Base-by-base conservation (phyloP, 2,329 filamentous ascomycete species). In the Clarireedia homoeocarpa region DNA sequence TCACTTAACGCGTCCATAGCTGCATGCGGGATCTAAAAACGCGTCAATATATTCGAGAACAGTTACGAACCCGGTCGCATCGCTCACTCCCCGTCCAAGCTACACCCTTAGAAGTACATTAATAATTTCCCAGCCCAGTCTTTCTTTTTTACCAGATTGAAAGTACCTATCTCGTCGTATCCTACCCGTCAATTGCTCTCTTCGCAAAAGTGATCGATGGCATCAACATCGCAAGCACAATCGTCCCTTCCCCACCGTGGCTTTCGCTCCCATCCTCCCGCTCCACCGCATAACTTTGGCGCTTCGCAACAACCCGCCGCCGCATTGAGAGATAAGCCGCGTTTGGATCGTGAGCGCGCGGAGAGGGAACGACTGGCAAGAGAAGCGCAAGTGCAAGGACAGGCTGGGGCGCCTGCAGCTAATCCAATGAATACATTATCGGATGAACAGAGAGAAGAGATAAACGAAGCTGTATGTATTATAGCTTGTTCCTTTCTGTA, bases 381-480 rank as follows among this genome's bases (percentile, higher is more conserved):
- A 57, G 60, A 63, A 50, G 53, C 54, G 12, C 46, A 51, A 51
- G 50, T 23, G 47, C 58, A 53, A 40, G 46, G 38, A 44, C 52
- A 39, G 24, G 55, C 58, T 30, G 57, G 40, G 24, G 51, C 58
- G 7, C 61, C 57, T n/a, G 34, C 58, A 4, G 48, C 60, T 27
- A 63, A 62, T 51, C 53, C 62, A 15, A 24, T 66, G 34, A 63
- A 61, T 20, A 60, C 81, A 70, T 70, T 97, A 63, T 86, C 84
- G 20, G 91, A 96, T 67, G 91, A 96, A 72, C 91, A 96, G 71
- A 81, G 87, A 62, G 89, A 95, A 67, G 91, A 96, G 72, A 92
- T 96, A 61, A 89, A 89, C 70, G 91, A 96, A 77, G 91, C 92
- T 61, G 90, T 95, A 81, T 69, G 86, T 77, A 48, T 42, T n/a